Percentiles rank a stretch among this genome's conserved stretches.
These are phyloP conservation scores for Epithemia pelagica DNA, from an alignment of 108 stramenopile genomes.

Conservation along the genomic window DNA sequence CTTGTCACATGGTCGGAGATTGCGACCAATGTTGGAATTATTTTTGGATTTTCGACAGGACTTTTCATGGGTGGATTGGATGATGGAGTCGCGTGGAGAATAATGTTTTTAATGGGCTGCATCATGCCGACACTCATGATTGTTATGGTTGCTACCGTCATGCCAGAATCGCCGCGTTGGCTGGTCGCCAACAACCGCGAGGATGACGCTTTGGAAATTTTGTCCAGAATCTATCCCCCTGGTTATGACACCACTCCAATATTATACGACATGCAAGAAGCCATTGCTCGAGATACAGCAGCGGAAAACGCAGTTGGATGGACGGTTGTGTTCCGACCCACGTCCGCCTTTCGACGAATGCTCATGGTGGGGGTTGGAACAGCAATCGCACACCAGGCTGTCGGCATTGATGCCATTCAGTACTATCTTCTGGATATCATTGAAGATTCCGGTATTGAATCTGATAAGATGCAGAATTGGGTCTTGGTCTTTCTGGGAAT, in stretches of 20 bases:
- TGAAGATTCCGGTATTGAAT: constrained; percentile 37
- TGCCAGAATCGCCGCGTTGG: constrained; percentile 86
- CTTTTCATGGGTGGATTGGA: constrained; percentile 21
- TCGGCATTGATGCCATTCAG: constrained; percentile 63
- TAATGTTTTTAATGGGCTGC: constrained; percentile 48
- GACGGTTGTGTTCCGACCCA: constrained; percentile 45
- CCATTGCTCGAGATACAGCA: constrained; percentile 32
- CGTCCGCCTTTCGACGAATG: constrained; percentile 56
- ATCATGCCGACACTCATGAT: constrained; percentile 53
- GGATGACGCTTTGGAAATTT: constrained; percentile 41
- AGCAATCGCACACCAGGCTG: constrained; percentile 55
- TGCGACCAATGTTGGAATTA: constrained; percentile 47
- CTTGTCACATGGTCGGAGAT: constrained; percentile 62
- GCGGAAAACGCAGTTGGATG: constrained; percentile 60
- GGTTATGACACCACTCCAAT: constrained; percentile 4
- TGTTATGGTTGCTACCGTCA: constrained; percentile 34
- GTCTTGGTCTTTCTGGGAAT: constrained; percentile 46
- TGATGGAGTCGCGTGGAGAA: constrained; percentile 35
- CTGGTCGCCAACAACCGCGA: constrained; percentile 47
- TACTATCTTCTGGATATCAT: constrained; percentile 54
- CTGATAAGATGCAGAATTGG: constrained; percentile 17
- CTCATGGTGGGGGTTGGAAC: constrained; percentile 61
- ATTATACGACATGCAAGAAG: constrained; percentile 48
- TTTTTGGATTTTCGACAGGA: constrained; percentile 49
- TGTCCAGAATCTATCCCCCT: constrained; percentile 39